These are phyloP conservation scores for Psilocybe azurescens DNA, from an alignment of 768 basidiomycete genomes.

Conservation along the genomic window DNA sequence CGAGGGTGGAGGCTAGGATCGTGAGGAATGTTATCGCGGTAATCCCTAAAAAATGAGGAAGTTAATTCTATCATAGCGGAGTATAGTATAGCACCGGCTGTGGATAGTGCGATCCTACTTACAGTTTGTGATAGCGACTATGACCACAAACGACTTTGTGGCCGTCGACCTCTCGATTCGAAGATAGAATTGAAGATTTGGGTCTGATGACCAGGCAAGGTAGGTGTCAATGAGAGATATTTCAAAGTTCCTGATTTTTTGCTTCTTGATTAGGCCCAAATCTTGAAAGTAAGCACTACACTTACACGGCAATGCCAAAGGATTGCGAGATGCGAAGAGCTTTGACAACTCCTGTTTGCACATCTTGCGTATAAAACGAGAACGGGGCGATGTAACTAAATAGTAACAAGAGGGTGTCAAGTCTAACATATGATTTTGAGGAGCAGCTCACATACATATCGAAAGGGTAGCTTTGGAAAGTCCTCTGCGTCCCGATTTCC, in stretches of 20 bases:
- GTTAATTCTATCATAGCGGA: too few relatives aligned
- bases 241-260: constrained; percentile 10
- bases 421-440: too few relatives aligned
- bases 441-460: constrained; percentile 5
- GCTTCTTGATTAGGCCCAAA: too few relatives aligned
- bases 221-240: neutral
- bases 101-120: neutral
- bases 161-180: constrained; percentile 10
- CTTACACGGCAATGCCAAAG: constrained; percentile 16
- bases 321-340: neutral
- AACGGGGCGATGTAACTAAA: constrained; percentile 14
- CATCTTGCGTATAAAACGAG: neutral
- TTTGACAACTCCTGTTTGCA: neutral
- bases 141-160: constrained; percentile 13
- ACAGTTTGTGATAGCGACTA: constrained; percentile 18
- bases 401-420: neutral
- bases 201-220: neutral
- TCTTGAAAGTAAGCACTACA: neutral
- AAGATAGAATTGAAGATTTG: neutral
- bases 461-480: constrained; percentile 15
- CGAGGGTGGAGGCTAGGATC: constrained; percentile 10
- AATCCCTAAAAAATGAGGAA: constrained; percentile 5
- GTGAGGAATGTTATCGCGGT: constrained; percentile 13
- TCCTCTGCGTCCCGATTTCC: neutral
- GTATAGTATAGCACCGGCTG: too few relatives aligned